A percentile compares a stretch with the other conserved stretches of the same genome.
phyloP scores from a whole-genome alignment of 2,329 filamentous ascomycete genomes.

The Phialophora tarda region DNA sequence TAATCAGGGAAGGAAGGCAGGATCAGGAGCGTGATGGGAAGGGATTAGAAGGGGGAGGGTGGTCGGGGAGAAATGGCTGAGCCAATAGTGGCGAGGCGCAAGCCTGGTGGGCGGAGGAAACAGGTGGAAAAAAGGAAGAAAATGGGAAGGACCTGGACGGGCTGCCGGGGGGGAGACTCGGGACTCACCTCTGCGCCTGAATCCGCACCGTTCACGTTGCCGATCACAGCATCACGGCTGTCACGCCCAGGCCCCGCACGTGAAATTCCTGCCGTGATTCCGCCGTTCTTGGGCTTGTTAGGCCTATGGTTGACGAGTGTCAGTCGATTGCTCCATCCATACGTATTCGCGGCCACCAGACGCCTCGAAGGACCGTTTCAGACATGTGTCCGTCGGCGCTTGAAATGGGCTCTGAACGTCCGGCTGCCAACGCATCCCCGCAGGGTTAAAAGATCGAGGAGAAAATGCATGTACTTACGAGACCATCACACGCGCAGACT shows the following conservation, averaged over 20 bases:
- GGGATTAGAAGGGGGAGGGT: slow-evolving; percentile 17
- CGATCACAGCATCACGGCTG: slow-evolving; percentile 27
- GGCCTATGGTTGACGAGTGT: slow-evolving; percentile 33
- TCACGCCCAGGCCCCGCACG: slow-evolving; percentile 38
- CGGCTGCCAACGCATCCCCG: background rate
- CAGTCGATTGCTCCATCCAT: slow-evolving; percentile 13
- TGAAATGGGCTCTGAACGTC: background rate
- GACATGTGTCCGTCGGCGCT: background rate
- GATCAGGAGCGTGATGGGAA: slow-evolving; percentile 14
- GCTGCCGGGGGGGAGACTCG: too few relatives aligned
- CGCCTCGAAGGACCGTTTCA: background rate
- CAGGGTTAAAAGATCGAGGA: slow-evolving; percentile 5
- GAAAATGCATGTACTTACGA: slow-evolving; percentile 53
- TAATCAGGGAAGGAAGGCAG: slow-evolving; percentile 7
- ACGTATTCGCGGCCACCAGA: background rate
- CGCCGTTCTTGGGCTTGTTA: slow-evolving; percentile 40
- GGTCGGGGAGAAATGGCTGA: slow-evolving; percentile 11
- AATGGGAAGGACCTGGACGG: slow-evolving; percentile 21
- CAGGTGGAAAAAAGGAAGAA: slow-evolving; percentile 24
- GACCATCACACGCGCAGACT: slow-evolving; percentile 69
- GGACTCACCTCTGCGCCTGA: slow-evolving; percentile 57
- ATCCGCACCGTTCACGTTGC: slow-evolving; percentile 35
- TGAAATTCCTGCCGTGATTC: slow-evolving; percentile 39
- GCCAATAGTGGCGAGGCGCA: slow-evolving; percentile 25
- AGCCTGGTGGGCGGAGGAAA: slow-evolving; percentile 7